phyloP scores from a whole-genome alignment of 2,329 filamentous ascomycete genomes.

The Aspergillus awamori region DNA sequence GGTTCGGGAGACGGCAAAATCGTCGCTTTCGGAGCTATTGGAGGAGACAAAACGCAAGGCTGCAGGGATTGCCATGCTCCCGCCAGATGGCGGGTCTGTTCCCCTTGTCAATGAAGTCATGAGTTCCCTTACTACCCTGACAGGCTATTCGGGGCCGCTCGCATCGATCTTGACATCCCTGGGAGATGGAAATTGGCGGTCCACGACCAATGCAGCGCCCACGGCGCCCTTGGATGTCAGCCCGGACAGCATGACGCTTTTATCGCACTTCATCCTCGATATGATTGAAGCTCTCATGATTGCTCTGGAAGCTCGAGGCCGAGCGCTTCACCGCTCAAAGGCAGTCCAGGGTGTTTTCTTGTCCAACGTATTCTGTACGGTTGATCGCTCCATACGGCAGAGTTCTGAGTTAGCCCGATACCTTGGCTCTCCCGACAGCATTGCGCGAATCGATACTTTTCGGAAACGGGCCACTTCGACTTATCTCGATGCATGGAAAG shows the following conservation, averaged over 20 bases:
- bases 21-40: constrained; percentile 77
- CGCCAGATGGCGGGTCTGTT: constrained; percentile 75
- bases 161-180: constrained; percentile 89
- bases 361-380: constrained; percentile 80
- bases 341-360: constrained; percentile 83
- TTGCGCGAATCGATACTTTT: constrained; percentile 74
- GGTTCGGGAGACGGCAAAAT: constrained; percentile 87
- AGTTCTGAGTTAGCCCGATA: constrained; percentile 73
- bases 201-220: constrained; percentile 63
- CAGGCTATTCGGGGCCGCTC: constrained; percentile 80
- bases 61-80: constrained; percentile 66
- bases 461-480: constrained; percentile 80
- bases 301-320: constrained; percentile 74
- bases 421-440: constrained; percentile 63
- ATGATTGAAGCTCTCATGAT: constrained; percentile 80
- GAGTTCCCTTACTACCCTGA: constrained; percentile 82
- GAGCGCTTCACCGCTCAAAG: constrained; percentile 73
- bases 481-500: constrained; percentile 87
- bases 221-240: constrained; percentile 82
- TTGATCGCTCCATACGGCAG: constrained; percentile 80
- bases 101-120: constrained; percentile 82
- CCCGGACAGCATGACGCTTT: constrained; percentile 83
- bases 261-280: constrained; percentile 87
- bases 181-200: constrained; percentile 86
- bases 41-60: constrained; percentile 79